A percentile compares a stretch with the other conserved stretches of the same genome.
Evolutionary conservation across 495 filamentous ascomycete species (phyloP).

Genomic region (Penicillium flavigenum): DNA sequence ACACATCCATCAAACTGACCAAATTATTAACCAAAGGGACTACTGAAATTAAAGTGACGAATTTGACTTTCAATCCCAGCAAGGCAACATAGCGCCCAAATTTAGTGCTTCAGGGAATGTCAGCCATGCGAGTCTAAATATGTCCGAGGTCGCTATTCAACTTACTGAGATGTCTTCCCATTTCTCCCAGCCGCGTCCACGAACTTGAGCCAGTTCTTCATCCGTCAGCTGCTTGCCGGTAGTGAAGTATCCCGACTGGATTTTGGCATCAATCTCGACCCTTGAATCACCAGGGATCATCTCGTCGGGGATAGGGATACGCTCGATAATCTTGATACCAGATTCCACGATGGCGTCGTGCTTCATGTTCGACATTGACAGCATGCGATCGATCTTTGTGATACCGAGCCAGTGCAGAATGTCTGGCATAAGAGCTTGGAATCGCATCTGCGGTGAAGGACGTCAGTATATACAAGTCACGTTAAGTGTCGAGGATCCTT

Average conservation of each 20-base stretch:
- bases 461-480: not conserved
- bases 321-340: constrained; percentile 91
- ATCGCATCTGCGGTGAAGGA: constrained; percentile 66
- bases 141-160: not conserved
- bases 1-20: not conserved
- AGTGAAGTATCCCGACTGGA: constrained; percentile 95
- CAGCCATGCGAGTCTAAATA: not conserved
- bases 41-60: not conserved
- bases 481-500: constrained; percentile 7
- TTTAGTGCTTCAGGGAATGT: constrained; percentile 20
- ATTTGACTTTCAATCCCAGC: not conserved
- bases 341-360: constrained; percentile 96
- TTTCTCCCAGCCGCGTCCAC: constrained; percentile 92
- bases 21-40: not conserved
- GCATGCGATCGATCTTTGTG: constrained; percentile 97
- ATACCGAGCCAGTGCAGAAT: constrained; percentile 98
- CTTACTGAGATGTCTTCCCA: constrained; percentile 59
- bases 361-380: constrained; percentile 99
- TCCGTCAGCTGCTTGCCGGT: constrained; percentile 85
- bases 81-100: not conserved
- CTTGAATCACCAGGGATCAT: constrained; percentile 94
- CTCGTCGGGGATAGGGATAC: constrained; percentile 89
- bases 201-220: constrained; percentile 80
- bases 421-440: constrained; percentile 99
- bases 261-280: constrained; percentile 98